Evolutionary conservation across 208 protist species (phyloP).

Genomic region (Acanthamoeba culbertsoni): DNA sequence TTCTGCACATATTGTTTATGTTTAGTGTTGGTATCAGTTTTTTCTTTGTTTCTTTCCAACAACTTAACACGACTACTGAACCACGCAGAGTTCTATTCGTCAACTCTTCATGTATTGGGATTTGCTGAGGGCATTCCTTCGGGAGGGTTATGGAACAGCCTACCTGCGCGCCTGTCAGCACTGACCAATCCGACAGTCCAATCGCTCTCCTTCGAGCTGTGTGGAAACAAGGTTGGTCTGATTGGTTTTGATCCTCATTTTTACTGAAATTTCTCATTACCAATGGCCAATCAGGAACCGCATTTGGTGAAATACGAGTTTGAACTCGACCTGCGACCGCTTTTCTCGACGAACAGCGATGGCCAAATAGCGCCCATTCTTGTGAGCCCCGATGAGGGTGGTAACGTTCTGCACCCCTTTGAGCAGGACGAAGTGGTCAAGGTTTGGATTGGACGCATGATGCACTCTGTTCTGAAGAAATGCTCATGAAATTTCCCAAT

Average conservation of each 20-base stretch:
- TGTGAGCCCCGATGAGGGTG: neutral
- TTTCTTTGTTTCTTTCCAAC: neutral
- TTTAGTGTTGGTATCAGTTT: too few relatives aligned
- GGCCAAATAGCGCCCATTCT: neutral
- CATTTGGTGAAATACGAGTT: constrained; percentile 34
- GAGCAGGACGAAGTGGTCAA: neutral
- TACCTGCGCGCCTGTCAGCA: neutral
- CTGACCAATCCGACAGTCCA: neutral
- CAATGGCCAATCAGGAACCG: too few relatives aligned
- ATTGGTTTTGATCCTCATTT: too few relatives aligned
- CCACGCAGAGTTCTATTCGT: neutral
- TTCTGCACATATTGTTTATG: too few relatives aligned
- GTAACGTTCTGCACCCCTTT: neutral
- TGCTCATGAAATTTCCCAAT: too few relatives aligned
- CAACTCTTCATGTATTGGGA: neutral
- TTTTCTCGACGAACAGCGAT: neutral
- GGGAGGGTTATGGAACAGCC: neutral
- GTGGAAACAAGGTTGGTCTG: constrained; percentile 25
- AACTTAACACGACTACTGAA: too few relatives aligned
- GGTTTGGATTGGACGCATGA: neutral
- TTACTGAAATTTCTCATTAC: too few relatives aligned
- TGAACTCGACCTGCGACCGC: neutral
- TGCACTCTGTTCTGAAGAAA: neutral
- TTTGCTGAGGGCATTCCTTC: neutral
- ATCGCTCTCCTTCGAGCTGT: neutral